Evolutionary conservation across 352 stramenopile genomes (phyloP).

Genomic region (Phytophthora melonis): DNA sequence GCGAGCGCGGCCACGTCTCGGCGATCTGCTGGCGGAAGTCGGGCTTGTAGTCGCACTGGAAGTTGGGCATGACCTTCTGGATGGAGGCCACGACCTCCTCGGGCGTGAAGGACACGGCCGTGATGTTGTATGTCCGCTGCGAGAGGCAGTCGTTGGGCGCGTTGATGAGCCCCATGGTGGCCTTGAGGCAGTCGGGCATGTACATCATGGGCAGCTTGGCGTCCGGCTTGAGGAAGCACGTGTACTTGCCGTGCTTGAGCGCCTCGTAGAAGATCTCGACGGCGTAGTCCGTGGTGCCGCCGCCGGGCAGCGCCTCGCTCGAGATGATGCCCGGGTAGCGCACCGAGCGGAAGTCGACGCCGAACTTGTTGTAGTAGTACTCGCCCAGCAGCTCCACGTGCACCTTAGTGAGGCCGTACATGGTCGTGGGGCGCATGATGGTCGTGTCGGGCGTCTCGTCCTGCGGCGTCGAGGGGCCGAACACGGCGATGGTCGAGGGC

Average conservation of each 20-base stretch:
- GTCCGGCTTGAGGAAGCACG: conserved; percentile 84
- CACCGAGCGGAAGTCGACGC: conserved; percentile 92
- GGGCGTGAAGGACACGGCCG: conserved; percentile 91
- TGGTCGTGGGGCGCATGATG: conserved; percentile 93
- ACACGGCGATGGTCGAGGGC: conserved; percentile 93
- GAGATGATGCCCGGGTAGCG: conserved; percentile 93
- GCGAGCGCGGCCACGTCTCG: conserved; percentile 89
- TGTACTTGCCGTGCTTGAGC: conserved; percentile 89
- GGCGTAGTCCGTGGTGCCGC: conserved; percentile 92
- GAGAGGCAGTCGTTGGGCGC: conserved; percentile 73
- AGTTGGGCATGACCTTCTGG: conserved; percentile 86
- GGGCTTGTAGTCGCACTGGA: conserved; percentile 89
- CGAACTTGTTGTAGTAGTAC: conserved; percentile 94
- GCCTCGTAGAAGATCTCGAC: conserved; percentile 95
- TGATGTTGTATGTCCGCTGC: conserved; percentile 93
- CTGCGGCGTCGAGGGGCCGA: conserved; percentile 87
- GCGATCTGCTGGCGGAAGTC: conserved; percentile 94
- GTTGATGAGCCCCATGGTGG: conserved; percentile 84
- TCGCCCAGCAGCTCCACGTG: conserved; percentile 91
- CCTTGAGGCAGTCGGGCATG: conserved; percentile 94
- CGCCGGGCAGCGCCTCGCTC: conserved; percentile 85
- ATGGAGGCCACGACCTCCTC: conserved; percentile 87
- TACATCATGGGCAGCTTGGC: conserved; percentile 95
- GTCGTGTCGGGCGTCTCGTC: conserved; percentile 89
- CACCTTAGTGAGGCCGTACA: conserved; percentile 95